Evolutionary conservation across 2,329 filamentous ascomycete genomes (phyloP), one percentile per base, ranked within the genome.

Genomic region (Colletotrichum filicis): DNA sequence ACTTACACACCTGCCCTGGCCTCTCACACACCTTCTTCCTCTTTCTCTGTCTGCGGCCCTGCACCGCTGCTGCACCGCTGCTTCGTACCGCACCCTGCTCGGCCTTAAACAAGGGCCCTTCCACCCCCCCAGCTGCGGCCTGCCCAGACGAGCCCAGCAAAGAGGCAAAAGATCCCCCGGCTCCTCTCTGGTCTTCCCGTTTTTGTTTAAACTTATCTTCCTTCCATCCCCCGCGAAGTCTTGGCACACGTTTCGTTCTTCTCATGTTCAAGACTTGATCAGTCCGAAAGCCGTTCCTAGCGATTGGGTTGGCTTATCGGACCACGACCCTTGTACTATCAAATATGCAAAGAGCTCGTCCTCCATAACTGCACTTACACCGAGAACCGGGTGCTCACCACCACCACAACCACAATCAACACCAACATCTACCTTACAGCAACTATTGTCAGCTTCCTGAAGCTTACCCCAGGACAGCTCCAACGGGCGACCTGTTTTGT

Each of bases 351-450:
- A 71, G 71, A 63, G 62, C 68, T 63, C 63, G 22, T 72, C 71
- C 67, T 66, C 61, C 68, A 46, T 72, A 72, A 64, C 68, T 71
- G 62, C 73, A 74, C 71, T 74, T 74, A 74, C 66, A 74, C 73
- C 70, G 62, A 74, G 65, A 69, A 60, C 55, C 64, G 69, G 64
- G 62, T 62, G 68, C 57, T 74, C 62, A 72, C 30, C 53, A 61
- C 62, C 52, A 66, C 19, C 26, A 30, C 19, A 24, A 59, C 52
- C 28, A 55, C 9, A n/a, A 35, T 53, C 19, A 32, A 12, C 56
- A 22, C 19, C 14, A 26, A 26, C 37, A 26, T 32, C 19, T 59
- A 65, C 26, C 42, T 49, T 72, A 74, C 68, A 59, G 73, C 14
- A 11, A 12, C 32, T 19, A 42, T 42, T 42, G 53, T 62, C 65